These are phyloP conservation scores for Bipolaris sorokiniana DNA, from an alignment of 2,329 filamentous ascomycete species.

Conservation along the genomic window DNA sequence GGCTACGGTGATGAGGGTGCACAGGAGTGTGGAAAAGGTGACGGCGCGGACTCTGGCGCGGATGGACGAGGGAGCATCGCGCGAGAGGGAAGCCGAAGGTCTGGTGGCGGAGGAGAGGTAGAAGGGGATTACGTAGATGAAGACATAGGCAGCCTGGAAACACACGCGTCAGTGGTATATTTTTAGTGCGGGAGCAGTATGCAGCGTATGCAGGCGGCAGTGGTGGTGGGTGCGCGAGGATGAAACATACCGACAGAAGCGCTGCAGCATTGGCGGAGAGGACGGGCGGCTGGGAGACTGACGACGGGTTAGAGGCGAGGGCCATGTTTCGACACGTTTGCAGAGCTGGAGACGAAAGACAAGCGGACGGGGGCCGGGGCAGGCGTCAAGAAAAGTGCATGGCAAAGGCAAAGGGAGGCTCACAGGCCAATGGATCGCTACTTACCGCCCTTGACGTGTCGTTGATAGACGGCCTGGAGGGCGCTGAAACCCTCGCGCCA, in stretches of 20 bases:
- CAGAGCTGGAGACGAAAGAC: slow-evolving; percentile 23
- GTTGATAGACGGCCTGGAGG: slow-evolving; percentile 37
- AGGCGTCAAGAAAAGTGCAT: slow-evolving; percentile 29
- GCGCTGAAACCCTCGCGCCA: slow-evolving; percentile 44
- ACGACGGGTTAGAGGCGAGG: slow-evolving; percentile 40
- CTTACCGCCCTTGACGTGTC: slow-evolving; percentile 48
- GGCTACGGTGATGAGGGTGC: slow-evolving; percentile 69
- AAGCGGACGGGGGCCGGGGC: slow-evolving; percentile 2
- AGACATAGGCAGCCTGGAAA: slow-evolving; percentile 75
- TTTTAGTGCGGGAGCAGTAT: slow-evolving; percentile 14
- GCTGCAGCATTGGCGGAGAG: slow-evolving; percentile 45
- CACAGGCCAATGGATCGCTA: slow-evolving; percentile 43
- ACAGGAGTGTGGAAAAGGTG: slow-evolving; percentile 72
- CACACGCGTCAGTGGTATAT: slow-evolving; percentile 27
- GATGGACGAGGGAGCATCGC: slow-evolving; percentile 90
- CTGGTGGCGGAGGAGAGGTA: slow-evolving; percentile 82
- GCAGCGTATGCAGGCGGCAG: slow-evolving; percentile 9
- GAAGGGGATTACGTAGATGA: slow-evolving; percentile 88
- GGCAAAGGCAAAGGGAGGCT: slow-evolving; percentile 21
- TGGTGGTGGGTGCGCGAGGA: slow-evolving; percentile 24
- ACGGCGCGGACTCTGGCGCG: slow-evolving; percentile 83
- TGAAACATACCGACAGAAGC: slow-evolving; percentile 50
- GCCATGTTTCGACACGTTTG: slow-evolving; percentile 15
- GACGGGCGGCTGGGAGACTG: slow-evolving; percentile 47
- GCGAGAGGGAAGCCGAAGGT: slow-evolving; percentile 76